phyloP scores from a whole-genome alignment of 192 early-diverging fungal genomes.

The Backusella parvicylindrica region DNA sequence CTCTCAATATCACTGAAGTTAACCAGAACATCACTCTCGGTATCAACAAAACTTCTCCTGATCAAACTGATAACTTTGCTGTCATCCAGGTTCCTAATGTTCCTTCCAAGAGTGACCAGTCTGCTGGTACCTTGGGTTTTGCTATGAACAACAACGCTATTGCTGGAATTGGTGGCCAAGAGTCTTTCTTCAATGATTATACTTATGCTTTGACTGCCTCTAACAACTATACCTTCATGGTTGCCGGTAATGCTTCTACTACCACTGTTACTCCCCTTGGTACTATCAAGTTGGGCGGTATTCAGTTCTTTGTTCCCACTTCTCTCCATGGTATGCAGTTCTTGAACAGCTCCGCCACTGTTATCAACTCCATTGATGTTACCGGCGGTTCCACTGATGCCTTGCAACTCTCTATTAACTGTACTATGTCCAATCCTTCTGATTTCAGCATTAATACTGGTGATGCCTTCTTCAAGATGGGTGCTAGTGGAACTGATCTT shows the following conservation, averaged over 20 bases:
- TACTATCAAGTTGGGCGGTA: constrained; percentile 43
- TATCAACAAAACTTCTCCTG: constrained; percentile 15
- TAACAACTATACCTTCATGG: constrained; percentile 34
- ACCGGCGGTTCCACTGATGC: constrained; percentile 44
- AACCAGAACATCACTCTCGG: constrained; percentile 48
- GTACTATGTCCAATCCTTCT: constrained; percentile 43
- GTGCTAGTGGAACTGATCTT: constrained; percentile 38
- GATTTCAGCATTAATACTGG: constrained; percentile 45
- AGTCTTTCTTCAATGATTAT: constrained; percentile 52
- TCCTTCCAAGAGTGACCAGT: constrained; percentile 37
- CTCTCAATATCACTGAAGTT: constrained; percentile 52
- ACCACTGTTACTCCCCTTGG: constrained; percentile 54
- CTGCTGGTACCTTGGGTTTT: constrained; percentile 46
- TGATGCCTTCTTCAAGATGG: constrained; percentile 47
- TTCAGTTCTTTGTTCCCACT: constrained; percentile 53
- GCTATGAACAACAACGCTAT: constrained; percentile 43
- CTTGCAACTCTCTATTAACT: constrained; percentile 38
- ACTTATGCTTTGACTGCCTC: constrained; percentile 45
- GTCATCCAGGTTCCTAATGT: constrained; percentile 19
- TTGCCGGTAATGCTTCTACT: constrained; percentile 47
- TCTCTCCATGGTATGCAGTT: constrained; percentile 53
- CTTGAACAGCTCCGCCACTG: constrained; percentile 45
- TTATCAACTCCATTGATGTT: constrained; percentile 53
- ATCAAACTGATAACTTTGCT: constrained; percentile 31
- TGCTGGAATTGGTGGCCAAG: constrained; percentile 37